phyloP scores from a whole-genome alignment of 2,329 filamentous ascomycete genomes.

The Neoarthrinium moseri region DNA sequence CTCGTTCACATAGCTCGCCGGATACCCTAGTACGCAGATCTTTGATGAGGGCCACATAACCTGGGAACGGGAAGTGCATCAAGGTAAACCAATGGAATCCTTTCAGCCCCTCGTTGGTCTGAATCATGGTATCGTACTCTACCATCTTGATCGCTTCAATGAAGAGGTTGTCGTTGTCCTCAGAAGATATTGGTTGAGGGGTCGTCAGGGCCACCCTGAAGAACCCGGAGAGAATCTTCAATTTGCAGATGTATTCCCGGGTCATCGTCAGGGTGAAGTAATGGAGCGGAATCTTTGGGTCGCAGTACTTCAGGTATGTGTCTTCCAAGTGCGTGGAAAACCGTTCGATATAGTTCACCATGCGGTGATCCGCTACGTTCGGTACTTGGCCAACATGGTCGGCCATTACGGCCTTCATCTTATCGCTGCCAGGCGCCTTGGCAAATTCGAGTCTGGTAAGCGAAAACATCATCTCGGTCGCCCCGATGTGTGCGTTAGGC shows the following conservation, averaged over 20 bases:
- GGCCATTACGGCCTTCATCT: constrained; percentile 31
- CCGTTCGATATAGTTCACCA: constrained; percentile 48
- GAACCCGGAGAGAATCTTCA: constrained; percentile 54
- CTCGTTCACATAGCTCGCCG: constrained; percentile 56
- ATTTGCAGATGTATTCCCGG: constrained; percentile 53
- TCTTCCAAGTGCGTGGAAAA: constrained; percentile 56
- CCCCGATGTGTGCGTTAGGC: constrained; percentile 45
- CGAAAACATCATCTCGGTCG: constrained; percentile 61
- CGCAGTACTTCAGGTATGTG: constrained; percentile 55
- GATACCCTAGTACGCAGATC: constrained; percentile 52
- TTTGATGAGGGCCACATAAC: constrained; percentile 59
- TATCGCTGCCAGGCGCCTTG: constrained; percentile 50
- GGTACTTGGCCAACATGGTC: constrained; percentile 38
- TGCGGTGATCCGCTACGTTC: constrained; percentile 49
- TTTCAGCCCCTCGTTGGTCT: constrained; percentile 47
- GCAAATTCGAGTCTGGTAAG: constrained; percentile 57
- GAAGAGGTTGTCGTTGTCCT: constrained; percentile 52
- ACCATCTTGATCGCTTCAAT: constrained; percentile 56
- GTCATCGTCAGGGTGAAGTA: constrained; percentile 60
- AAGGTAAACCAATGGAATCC: constrained; percentile 59
- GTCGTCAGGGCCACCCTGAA: constrained; percentile 44
- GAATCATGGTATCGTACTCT: constrained; percentile 58
- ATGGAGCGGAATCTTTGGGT: constrained; percentile 58
- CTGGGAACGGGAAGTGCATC: constrained; percentile 60
- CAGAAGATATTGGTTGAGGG: constrained; percentile 35